phyloP scores from a whole-genome alignment of 768 basidiomycete genomes.

The Auriscalpium vulgare region DNA sequence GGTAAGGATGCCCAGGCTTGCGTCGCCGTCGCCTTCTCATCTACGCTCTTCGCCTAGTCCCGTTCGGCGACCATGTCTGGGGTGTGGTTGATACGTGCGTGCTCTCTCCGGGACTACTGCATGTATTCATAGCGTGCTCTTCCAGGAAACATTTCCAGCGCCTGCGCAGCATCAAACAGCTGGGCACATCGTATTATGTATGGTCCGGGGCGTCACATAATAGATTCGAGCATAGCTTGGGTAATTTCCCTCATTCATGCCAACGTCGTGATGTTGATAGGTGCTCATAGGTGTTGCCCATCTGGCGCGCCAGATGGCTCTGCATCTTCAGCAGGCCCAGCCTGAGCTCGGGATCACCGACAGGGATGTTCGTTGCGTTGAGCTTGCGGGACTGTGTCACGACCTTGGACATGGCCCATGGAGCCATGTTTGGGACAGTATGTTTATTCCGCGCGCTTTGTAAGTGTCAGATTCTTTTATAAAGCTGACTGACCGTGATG shows the following conservation, averaged over 20 bases:
- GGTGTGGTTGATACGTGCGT: slow-evolving; percentile 63
- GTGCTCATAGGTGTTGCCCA: slow-evolving; percentile 63
- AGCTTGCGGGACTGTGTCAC: slow-evolving; percentile 76
- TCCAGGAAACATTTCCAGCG: slow-evolving; percentile 69
- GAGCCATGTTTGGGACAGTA: slow-evolving; percentile 76
- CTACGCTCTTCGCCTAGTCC: slow-evolving; percentile 15
- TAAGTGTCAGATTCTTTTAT: slow-evolving; percentile 26
- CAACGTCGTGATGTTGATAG: background rate
- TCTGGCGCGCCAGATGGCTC: slow-evolving; percentile 57
- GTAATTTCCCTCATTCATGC: slow-evolving; percentile 25
- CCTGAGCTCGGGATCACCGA: slow-evolving; percentile 57
- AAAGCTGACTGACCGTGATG: too few relatives aligned
- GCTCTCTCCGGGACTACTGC: background rate
- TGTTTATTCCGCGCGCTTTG: slow-evolving; percentile 63
- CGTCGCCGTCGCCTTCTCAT: background rate
- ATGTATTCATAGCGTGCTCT: background rate
- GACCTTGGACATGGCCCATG: slow-evolving; percentile 84
- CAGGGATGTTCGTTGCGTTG: slow-evolving; percentile 69
- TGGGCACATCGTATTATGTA: slow-evolving; percentile 68
- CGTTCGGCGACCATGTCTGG: slow-evolving; percentile 31
- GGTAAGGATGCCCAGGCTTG: slow-evolving; percentile 19
- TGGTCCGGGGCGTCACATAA: slow-evolving; percentile 77
- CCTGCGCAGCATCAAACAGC: slow-evolving; percentile 68
- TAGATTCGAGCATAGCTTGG: slow-evolving; percentile 80
- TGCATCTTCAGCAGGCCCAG: slow-evolving; percentile 49